Conservation (phyloP, 768 basidiomycete genomes). For the Serendipita sp. region DNA sequence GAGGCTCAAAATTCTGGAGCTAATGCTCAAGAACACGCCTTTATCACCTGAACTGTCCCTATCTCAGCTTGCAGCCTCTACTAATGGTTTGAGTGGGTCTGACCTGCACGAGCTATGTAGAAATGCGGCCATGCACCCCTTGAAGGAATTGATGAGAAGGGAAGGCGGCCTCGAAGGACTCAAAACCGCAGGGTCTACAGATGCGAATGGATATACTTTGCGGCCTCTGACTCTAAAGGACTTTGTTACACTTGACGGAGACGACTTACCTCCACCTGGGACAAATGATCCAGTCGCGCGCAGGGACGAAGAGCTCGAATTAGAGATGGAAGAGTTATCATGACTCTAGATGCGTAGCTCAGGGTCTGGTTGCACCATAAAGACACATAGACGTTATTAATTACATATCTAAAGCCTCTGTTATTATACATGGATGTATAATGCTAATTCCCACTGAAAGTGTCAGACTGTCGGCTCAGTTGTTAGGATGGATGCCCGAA, state of each 20-base stretch:
- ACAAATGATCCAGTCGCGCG: neutral
- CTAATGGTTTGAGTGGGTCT: slow-evolving; percentile 71
- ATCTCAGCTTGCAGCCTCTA: slow-evolving; percentile 41
- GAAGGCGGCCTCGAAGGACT: neutral
- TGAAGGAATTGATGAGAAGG: slow-evolving; percentile 60
- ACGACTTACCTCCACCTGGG: neutral
- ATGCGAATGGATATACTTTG: slow-evolving; percentile 10
- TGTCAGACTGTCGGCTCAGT: no score
- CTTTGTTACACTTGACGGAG: slow-evolving; percentile 3
- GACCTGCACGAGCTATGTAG: slow-evolving; percentile 86
- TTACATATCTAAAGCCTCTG: no score
- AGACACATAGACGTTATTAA: no score
- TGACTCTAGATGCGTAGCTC: neutral
- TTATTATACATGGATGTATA: no score
- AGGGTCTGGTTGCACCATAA: no score
- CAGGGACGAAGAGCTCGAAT: neutral
- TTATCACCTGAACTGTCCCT: slow-evolving; percentile 49
- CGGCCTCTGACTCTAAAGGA: slow-evolving; percentile 4
- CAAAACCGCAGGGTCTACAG: slow-evolving; percentile 10
- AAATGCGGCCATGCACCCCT: slow-evolving; percentile 85
- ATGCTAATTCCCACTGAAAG: no score
- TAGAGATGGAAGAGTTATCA: slow-evolving; percentile 2
- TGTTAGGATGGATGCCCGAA: no score
- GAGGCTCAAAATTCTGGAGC: slow-evolving; percentile 61
- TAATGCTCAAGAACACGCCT: slow-evolving; percentile 72